Percentiles rank a stretch among this genome's conserved stretches.
Evolutionary conservation across 1,284 basidiomycete genomes (phyloP).

Genomic region (Rhodotorula glutinis): DNA sequence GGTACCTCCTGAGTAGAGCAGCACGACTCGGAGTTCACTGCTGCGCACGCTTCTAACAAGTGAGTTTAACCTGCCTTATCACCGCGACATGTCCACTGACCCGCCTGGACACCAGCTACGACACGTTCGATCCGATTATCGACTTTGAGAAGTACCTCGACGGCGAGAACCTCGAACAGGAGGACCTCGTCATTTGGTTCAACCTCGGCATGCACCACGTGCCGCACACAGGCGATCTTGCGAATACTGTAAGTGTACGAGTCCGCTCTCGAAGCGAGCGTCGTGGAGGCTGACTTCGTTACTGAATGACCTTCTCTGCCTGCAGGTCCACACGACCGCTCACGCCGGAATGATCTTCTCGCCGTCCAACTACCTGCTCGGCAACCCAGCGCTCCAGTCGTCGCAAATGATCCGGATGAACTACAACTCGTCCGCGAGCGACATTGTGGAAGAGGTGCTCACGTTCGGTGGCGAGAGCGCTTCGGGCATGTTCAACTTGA

Average conservation of each 20-base stretch:
- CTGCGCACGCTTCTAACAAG: slow-evolving; percentile 28
- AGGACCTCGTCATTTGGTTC: slow-evolving; percentile 38
- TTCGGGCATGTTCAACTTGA: slow-evolving; percentile 40
- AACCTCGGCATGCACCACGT: slow-evolving; percentile 41
- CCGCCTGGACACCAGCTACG: slow-evolving; percentile 8
- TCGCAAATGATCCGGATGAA: slow-evolving; percentile 44
- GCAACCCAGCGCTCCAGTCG: slow-evolving; percentile 42
- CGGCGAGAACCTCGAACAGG: slow-evolving; percentile 47
- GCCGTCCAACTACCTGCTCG: slow-evolving; percentile 45
- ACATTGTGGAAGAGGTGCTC: slow-evolving; percentile 37
- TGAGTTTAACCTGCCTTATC: background rate
- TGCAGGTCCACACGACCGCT: slow-evolving; percentile 34
- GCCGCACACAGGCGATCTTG: slow-evolving; percentile 34
- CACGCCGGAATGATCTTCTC: slow-evolving; percentile 43
- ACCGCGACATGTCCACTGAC: background rate
- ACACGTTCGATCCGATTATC: slow-evolving; percentile 39
- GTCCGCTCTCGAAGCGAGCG: background rate
- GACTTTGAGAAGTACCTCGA: slow-evolving; percentile 47
- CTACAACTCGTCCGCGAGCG: slow-evolving; percentile 32
- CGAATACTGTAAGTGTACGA: slow-evolving; percentile 37
- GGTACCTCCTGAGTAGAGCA: slow-evolving; percentile 6
- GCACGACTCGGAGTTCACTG: slow-evolving; percentile 33
- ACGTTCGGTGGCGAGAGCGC: slow-evolving; percentile 40
- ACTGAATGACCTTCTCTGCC: background rate
- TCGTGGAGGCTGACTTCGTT: too few relatives aligned